A percentile compares a stretch with the other conserved stretches of the same genome.
phyloP scores from a whole-genome alignment of 495 filamentous ascomycete genomes.

The Aspergillus cristatus region DNA sequence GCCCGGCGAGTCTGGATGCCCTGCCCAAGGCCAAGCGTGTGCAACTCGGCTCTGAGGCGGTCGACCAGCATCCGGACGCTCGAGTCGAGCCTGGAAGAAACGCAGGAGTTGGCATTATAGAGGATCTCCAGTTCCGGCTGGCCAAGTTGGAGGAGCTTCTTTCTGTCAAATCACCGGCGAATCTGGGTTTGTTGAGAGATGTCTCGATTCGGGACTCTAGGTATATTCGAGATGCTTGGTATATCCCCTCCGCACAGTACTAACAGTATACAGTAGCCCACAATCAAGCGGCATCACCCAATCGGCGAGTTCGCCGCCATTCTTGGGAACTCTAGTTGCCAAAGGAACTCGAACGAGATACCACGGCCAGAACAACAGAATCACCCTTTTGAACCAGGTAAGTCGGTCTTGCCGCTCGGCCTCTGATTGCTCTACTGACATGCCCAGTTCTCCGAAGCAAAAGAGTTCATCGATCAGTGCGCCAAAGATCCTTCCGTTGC shows the following conservation, averaged over 20 bases:
- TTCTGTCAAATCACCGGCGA: slow-evolving; percentile 3
- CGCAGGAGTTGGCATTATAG: slow-evolving; percentile 12
- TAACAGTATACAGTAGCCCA: background rate
- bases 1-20: slow-evolving; percentile 1
- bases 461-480: slow-evolving; percentile 15
- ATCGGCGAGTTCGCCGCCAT: background rate
- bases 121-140: slow-evolving; percentile 19
- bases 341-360: slow-evolving; percentile 19
- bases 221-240: slow-evolving; percentile 1
- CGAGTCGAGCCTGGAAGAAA: background rate
- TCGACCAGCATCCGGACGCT: no score
- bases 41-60: background rate
- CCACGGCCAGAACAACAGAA: slow-evolving; percentile 17
- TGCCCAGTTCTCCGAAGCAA: slow-evolving; percentile 15
- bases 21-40: slow-evolving; percentile 9
- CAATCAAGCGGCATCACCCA: slow-evolving; percentile 1
- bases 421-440: background rate
- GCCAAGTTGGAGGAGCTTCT: slow-evolving; percentile 12
- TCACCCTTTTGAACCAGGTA: slow-evolving; percentile 17
- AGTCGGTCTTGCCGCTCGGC: background rate
- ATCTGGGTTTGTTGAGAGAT: slow-evolving; percentile 2
- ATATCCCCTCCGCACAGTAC: background rate
- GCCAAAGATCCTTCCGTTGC: slow-evolving; percentile 9
- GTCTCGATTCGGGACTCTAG: slow-evolving; percentile 3
- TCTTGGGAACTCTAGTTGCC: slow-evolving; percentile 13